phyloP scores from a whole-genome alignment of 208 protist genomes.

The Naegleria lovaniensis region DNA sequence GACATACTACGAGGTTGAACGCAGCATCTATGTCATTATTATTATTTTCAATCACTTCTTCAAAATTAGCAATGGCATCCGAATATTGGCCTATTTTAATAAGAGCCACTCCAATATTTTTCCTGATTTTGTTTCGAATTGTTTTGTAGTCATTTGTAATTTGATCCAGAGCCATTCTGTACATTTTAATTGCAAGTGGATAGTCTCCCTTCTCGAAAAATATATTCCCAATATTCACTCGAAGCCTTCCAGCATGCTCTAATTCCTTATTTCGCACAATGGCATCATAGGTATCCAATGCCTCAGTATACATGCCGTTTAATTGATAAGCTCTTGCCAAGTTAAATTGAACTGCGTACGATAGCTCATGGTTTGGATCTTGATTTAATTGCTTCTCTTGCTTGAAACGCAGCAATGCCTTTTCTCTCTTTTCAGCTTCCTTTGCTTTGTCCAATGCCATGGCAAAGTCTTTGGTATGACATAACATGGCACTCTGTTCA shows the following conservation, averaged over 20 bases:
- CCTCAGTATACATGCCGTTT: conserved; percentile 84
- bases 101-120: conserved; percentile 92
- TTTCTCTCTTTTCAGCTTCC: conserved; percentile 81
- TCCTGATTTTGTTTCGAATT: conserved; percentile 80
- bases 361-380: conserved; percentile 90
- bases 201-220: conserved; percentile 91
- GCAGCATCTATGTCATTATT: conserved; percentile 74
- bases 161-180: conserved; percentile 87
- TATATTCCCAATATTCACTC: conserved; percentile 97
- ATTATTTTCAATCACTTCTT: conserved; percentile 80
- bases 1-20: conserved; percentile 93
- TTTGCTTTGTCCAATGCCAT: conserved; percentile 87
- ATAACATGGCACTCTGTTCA: conserved; percentile 81
- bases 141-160: conserved; percentile 75
- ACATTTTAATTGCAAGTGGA: conserved; percentile 91
- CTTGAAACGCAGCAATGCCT: conserved; percentile 74
- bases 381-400: conserved; percentile 68
- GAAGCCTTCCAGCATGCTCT: conserved; percentile 75
- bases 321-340: conserved; percentile 79
- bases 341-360: conserved; percentile 90
- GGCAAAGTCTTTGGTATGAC: conserved; percentile 69
- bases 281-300: conserved; percentile 85
- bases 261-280: conserved; percentile 87
- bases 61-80: conserved; percentile 84
- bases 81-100: conserved; percentile 92